Evolutionary conservation across 176 grass and related monocot species (phyloP), one percentile per base, ranked within the genome.

Genomic region (Triticum aestivum): DNA sequence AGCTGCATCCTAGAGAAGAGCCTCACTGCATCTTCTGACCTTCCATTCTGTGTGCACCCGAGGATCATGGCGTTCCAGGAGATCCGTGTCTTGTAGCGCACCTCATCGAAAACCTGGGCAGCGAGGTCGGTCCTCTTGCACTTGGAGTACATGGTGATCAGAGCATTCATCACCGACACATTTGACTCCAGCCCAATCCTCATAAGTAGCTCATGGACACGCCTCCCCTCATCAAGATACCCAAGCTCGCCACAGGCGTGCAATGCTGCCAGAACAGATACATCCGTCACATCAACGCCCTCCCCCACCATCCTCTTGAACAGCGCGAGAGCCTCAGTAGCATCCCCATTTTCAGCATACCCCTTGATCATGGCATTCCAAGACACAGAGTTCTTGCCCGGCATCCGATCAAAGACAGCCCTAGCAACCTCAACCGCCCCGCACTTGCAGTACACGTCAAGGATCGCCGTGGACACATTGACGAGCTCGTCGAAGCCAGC

Each of bases 1-100:
- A 37, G n/a, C 64, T 82, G 87, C 92, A 94, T 94, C 77, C 83
- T 84, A 73, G 62, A 73, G 11, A 91, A 91, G 29, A 94, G 89
- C 74, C 71, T 91, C 35, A 87, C 45, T 2, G 87, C 92, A 51
- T 91, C 87, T 15, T 89, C 87, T 0, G 84, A 42, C 18, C 80
- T 61, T 32, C 81, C 84, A 69, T 91, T 91, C 89, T 94, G 92
- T 0, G 81, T 24, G 79, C 83, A 91, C n/a, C 89, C 87, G 3
- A 85, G 90, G 20, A 94, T 94, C 92, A 91, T 94, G 59, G 92
- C 89, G 41, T 91, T 94, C 92, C 92, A 94, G 0, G 92, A 91
- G 24, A 94, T 78, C 9, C 74, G 77, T 12, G 84, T 94, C 84
- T 87, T 91, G 0, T 6, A 75, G 15, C 6, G 56, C 84, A 94